Conservation (phyloP, 2,329 filamentous ascomycete species). For the Cytospora piceae region DNA sequence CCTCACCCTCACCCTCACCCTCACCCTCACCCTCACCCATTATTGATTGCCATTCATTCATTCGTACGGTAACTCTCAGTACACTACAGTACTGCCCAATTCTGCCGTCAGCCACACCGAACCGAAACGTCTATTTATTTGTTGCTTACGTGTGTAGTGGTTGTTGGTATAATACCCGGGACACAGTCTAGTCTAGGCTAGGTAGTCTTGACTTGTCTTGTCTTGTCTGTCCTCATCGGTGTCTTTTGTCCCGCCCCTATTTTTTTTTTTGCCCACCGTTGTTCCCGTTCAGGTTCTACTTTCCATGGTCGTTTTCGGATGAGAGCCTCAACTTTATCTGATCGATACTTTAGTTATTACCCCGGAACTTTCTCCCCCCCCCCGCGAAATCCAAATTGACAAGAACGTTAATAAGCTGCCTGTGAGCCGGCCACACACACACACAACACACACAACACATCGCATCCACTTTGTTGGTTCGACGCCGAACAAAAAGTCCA, state of each 20-base stretch:
- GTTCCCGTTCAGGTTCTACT: no score
- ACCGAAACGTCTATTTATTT: no score
- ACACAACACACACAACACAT: not conserved
- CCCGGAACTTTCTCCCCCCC: not conserved
- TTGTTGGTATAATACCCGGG: no score
- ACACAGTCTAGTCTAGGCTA: no score
- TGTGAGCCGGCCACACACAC: not conserved
- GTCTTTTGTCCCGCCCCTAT: not conserved
- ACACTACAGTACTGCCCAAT: no score
- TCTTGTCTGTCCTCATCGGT: not conserved
- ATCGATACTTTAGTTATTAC: not conserved
- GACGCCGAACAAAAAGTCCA: not conserved
- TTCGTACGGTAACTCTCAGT: no score
- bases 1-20: no score
- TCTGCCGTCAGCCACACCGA: no score
- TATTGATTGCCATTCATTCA: no score
- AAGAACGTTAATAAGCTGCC: not conserved
- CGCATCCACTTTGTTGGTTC: not conserved
- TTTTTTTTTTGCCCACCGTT: not conserved
- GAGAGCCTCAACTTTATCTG: not conserved
- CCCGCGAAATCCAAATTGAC: not conserved
- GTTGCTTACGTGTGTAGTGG: no score
- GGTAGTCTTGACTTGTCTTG: no score
- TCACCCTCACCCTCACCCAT: no score
- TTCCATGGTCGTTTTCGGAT: not conserved